A percentile compares a stretch with the other conserved stretches of the same genome.
Conservation (phyloP, 371 early-diverging fungal genomes). For the Syncephalastrum contaminatum region DNA sequence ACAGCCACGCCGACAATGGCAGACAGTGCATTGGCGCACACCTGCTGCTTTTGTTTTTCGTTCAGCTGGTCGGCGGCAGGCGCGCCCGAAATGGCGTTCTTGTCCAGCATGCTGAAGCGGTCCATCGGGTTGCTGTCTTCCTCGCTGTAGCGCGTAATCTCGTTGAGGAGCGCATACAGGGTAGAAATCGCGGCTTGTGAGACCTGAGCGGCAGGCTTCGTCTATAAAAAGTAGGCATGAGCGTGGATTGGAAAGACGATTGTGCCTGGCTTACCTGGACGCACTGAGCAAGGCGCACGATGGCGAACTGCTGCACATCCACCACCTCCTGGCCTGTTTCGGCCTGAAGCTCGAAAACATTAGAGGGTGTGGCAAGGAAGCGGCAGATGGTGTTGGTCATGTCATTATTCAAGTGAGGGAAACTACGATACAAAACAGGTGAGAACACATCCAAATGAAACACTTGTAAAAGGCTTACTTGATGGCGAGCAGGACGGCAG, state of each 20-base stretch:
- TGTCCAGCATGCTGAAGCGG: conserved; percentile 10
- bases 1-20: conserved; percentile 70
- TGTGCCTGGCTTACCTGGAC: conserved; percentile 42
- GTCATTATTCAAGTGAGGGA: conserved; percentile 45
- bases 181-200: conserved; percentile 52
- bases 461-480: conserved; percentile 35
- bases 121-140: conserved; percentile 12
- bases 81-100: conserved; percentile 34
- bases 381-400: conserved; percentile 58
- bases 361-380: conserved; percentile 64
- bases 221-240: conserved; percentile 16
- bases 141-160: conserved; percentile 49
- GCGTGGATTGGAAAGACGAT: conserved; percentile 1
- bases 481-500: conserved; percentile 55
- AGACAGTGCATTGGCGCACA: conserved; percentile 55
- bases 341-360: conserved; percentile 49
- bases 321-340: conserved; percentile 17
- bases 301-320: conserved; percentile 54
- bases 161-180: conserved; percentile 55
- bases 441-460: background rate
- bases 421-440: conserved; percentile 29
- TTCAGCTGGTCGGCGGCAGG: conserved; percentile 30
- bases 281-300: conserved; percentile 55
- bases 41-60: conserved; percentile 50
- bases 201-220: conserved; percentile 35